These are phyloP conservation scores for Trametes meyenii DNA, from an alignment of 768 basidiomycete species.

Conservation along the genomic window DNA sequence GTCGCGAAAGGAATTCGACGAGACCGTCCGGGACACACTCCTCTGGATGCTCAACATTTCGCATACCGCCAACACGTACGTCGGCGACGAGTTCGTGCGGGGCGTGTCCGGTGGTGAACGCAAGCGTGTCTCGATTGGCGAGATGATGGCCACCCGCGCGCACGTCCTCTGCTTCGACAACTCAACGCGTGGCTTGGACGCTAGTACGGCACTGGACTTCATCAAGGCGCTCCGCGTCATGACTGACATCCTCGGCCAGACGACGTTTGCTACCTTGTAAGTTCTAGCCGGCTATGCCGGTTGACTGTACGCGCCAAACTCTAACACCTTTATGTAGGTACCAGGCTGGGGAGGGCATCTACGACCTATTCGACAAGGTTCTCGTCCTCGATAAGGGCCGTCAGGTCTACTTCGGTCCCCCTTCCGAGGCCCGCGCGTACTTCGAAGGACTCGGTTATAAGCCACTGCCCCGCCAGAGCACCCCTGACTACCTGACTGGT, in stretches of 20 bases:
- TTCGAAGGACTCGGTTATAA: conserved; percentile 77
- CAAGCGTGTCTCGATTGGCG: conserved; percentile 82
- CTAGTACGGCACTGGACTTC: conserved; percentile 88
- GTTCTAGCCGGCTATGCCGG: conserved; percentile 26
- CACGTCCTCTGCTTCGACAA: conserved; percentile 86
- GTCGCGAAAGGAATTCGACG: conserved; percentile 58
- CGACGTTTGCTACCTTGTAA: conserved; percentile 78
- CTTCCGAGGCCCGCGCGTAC: conserved; percentile 72
- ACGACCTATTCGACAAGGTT: conserved; percentile 85
- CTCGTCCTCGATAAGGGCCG: conserved; percentile 80
- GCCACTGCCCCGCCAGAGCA: conserved; percentile 78
- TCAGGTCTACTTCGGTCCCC: conserved; percentile 81
- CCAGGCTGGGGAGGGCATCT: conserved; percentile 79
- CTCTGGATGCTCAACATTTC: conserved; percentile 82
- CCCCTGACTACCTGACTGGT: conserved; percentile 83
- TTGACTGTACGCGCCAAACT: background rate
- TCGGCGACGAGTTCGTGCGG: conserved; percentile 87
- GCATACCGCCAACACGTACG: conserved; percentile 76
- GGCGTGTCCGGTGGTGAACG: conserved; percentile 81
- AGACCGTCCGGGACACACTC: conserved; percentile 59
- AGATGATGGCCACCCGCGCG: conserved; percentile 84
- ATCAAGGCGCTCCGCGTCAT: conserved; percentile 76
- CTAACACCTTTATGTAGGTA: conserved; percentile 24
- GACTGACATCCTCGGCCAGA: conserved; percentile 84
- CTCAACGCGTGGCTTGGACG: conserved; percentile 79